A percentile compares a stretch with the other conserved stretches of the same genome.
phyloP scores from a whole-genome alignment of 2,329 filamentous ascomycete species.

The Orbilia oligospora region DNA sequence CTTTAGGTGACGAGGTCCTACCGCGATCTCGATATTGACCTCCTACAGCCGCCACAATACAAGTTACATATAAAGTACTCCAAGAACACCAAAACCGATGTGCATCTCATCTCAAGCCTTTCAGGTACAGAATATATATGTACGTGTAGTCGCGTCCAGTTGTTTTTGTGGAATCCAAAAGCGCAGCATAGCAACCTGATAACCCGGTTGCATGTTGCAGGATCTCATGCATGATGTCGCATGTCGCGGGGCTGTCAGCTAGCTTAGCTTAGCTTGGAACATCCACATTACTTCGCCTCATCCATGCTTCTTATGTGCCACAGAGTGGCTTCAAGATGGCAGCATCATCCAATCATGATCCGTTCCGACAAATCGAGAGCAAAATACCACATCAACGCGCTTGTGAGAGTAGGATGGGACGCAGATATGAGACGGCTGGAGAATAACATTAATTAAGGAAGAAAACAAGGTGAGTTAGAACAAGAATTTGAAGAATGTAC shows the following conservation, averaged over 20 bases:
- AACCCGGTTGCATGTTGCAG: neutral
- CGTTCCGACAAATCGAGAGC: neutral
- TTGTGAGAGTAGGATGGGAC: neutral
- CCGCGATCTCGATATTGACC: slow-evolving; percentile 1
- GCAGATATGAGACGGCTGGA: too few species aligned
- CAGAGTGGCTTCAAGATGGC: neutral
- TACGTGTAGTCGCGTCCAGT: slow-evolving; percentile 17
- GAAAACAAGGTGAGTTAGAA: neutral
- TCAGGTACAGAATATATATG: neutral
- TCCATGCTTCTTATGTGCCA: neutral
- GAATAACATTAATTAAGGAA: neutral
- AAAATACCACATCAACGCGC: slow-evolving; percentile 52
- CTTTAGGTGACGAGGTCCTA: slow-evolving; percentile 5
- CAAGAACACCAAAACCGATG: neutral
- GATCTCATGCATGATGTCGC: neutral
- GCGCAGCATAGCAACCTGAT: neutral
- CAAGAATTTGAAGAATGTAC: neutral
- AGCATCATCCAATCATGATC: slow-evolving; percentile 22
- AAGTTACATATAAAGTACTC: neutral
- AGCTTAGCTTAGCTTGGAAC: neutral
- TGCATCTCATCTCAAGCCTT: neutral
- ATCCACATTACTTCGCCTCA: neutral
- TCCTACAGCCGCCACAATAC: neutral
- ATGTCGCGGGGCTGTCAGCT: neutral
- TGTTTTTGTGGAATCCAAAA: slow-evolving; percentile 12